phyloP scores from a whole-genome alignment of 345 rosid genomes.

The Boechera retrofracta region DNA sequence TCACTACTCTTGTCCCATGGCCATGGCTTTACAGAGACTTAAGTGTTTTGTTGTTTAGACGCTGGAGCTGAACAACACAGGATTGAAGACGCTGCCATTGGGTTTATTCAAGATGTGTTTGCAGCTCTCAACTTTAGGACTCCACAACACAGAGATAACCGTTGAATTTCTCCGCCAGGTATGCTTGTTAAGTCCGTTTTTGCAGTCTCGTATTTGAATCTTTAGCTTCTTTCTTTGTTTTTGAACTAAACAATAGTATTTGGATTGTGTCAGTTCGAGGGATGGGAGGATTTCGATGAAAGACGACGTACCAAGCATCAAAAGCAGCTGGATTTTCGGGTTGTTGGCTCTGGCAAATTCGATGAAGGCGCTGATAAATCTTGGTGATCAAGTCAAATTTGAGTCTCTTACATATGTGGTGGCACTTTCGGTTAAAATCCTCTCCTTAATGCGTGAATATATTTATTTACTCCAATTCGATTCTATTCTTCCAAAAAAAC shows the following conservation, averaged over 20 bases:
- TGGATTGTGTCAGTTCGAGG: constrained; percentile 57
- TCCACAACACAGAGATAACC: constrained; percentile 89
- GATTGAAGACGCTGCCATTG: constrained; percentile 66
- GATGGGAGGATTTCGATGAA: constrained; percentile 80
- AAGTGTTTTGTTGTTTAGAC: constrained; percentile 51
- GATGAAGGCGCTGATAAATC: constrained; percentile 96
- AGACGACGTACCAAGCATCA: constrained; percentile 81
- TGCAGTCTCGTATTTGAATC: not conserved
- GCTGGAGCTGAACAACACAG: constrained; percentile 69
- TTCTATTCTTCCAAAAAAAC: not conserved
- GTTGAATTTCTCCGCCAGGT: constrained; percentile 81
- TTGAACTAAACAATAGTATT: not conserved
- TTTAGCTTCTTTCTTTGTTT: not conserved
- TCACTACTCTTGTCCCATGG: not conserved
- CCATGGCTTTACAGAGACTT: not conserved
- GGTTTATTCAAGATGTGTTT: constrained; percentile 64
- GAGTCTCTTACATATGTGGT: not conserved
- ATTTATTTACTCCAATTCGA: not conserved
- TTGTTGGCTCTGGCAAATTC: constrained; percentile 64
- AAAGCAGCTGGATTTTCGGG: constrained; percentile 88
- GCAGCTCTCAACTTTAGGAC: constrained; percentile 78
- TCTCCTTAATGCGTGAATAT: not conserved
- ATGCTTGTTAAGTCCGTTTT: constrained; percentile 4
- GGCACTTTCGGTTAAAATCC: not conserved
- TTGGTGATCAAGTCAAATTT: constrained; percentile 44